Evolutionary conservation across 768 basidiomycete species (phyloP), one percentile per base, ranked within the genome.

Genomic region (Termitomyces sp.): DNA sequence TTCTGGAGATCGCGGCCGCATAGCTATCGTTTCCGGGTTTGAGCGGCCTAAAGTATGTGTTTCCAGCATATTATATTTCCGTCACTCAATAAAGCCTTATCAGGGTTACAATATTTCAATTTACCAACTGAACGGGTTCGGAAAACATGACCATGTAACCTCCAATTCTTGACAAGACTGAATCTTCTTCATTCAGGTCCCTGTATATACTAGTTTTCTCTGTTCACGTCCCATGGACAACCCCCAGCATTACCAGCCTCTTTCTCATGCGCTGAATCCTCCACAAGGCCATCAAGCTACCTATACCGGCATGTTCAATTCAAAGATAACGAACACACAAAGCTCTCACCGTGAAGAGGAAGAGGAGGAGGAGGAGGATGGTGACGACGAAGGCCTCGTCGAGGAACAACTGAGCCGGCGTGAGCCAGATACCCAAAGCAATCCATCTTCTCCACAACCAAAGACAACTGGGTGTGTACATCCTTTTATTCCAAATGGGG

Each of bases 221-320:
- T 22, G 35, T 44, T 42, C 32, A 4, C 48, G 33, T 38, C 38
- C 32, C 42, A 84, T 84, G 83, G 81, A 90, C 75, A 89, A 89
- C 71, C 88, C 88, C 58, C 89, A 91, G 71, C 88, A 88, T 64
- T 90, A 92, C 75, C 89, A 90, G 63, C 88, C 90, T 32, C 81
- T 92, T 67, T 92, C 90, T 58, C 87, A 90, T 78, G 90, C 90
- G 46, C 79, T 92, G 42, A 78, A 89, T 71, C 87, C 86, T 0
- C 87, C 84, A 63, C 76, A 64, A 42, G 60, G 61, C 35, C 74
- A 66, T 56, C 74, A 67, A 68, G 59, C 60, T 57, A 67, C 65
- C 49, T 72, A 66, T 68, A 79, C 58, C 55, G 60, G 44, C 65
- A 67, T 64, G 67, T 73, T 68, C 42, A 64, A 62, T 50, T 62